Evolutionary conservation across 148 eudicot genomes (phyloP).

Genomic region (Camellia granthamiana): DNA sequence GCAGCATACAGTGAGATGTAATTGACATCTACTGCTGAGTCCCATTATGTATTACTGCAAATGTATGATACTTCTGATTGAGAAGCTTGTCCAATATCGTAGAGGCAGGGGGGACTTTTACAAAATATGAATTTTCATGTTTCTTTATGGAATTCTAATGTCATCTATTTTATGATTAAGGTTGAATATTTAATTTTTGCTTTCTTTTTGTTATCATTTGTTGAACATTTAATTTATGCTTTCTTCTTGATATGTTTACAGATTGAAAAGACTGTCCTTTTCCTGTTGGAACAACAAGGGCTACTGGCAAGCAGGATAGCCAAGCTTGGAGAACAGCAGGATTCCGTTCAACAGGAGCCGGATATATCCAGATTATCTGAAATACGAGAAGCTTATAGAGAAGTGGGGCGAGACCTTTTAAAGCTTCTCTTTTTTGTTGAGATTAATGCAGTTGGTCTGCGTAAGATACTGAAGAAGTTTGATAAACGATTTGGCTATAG

Average conservation of each 20-base stretch:
- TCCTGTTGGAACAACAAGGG: constrained; percentile 91
- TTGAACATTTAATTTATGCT: background rate
- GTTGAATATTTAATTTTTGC: background rate
- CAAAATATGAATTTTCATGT: background rate
- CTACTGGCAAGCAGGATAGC: constrained; percentile 64
- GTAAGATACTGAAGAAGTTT: constrained; percentile 90
- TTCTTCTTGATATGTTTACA: constrained; percentile 20
- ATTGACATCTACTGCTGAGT: background rate
- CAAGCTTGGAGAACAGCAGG: constrained; percentile 62
- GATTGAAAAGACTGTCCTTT: constrained; percentile 87
- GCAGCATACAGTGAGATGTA: background rate
- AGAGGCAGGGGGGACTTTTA: too few species aligned
- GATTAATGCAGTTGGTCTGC: constrained; percentile 80
- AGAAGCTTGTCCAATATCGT: background rate
- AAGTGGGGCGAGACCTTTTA: constrained; percentile 68
- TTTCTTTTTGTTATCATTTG: background rate
- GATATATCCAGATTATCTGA: constrained; percentile 58
- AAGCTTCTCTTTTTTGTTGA: constrained; percentile 79
- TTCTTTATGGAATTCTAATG: background rate
- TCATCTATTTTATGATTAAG: constrained; percentile 3
- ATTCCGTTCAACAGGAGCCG: constrained; percentile 47
- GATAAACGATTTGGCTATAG: constrained; percentile 80
- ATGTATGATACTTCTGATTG: constrained; percentile 3
- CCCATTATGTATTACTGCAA: background rate
- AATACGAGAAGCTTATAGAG: constrained; percentile 72